phyloP scores from a whole-genome alignment of 495 filamentous ascomycete genomes.

The Penicillium waksmanii region DNA sequence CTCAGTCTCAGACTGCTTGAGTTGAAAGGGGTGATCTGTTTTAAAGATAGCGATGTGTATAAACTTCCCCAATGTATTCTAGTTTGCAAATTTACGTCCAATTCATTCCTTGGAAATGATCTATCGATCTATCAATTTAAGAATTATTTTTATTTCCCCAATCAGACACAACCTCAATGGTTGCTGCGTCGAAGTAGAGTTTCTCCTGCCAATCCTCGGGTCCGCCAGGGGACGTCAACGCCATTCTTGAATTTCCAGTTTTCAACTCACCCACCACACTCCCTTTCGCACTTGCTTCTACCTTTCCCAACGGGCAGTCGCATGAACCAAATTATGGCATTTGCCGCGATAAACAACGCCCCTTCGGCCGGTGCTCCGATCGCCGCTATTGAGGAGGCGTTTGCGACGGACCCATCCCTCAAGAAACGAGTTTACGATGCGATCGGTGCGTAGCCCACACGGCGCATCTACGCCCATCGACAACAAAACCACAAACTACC shows the following conservation, averaged over 20 bases:
- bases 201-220: neutral
- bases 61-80: slow-evolving; percentile 40
- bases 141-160: no score
- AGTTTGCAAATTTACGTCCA: slow-evolving; percentile 39
- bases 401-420: slow-evolving; percentile 47
- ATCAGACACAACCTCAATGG: no score
- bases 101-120: slow-evolving; percentile 17
- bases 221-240: slow-evolving; percentile 11
- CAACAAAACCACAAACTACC: neutral
- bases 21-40: slow-evolving; percentile 5
- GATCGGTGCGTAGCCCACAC: slow-evolving; percentile 43
- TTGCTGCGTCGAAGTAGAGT: no score
- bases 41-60: slow-evolving; percentile 40
- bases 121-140: neutral
- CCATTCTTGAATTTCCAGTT: slow-evolving; percentile 13
- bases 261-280: slow-evolving; percentile 15
- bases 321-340: slow-evolving; percentile 39
- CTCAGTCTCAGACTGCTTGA: slow-evolving; percentile 15
- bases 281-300: slow-evolving; percentile 19
- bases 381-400: slow-evolving; percentile 48
- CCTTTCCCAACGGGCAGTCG: slow-evolving; percentile 18
- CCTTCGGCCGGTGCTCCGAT: slow-evolving; percentile 27
- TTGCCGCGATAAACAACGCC: slow-evolving; percentile 46
- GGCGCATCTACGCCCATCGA: slow-evolving; percentile 22
- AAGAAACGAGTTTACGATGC: slow-evolving; percentile 54